A percentile compares a stretch with the other conserved stretches of the same genome.
Evolutionary conservation across 768 basidiomycete genomes (phyloP).

Genomic region (Mycena kentingensis): DNA sequence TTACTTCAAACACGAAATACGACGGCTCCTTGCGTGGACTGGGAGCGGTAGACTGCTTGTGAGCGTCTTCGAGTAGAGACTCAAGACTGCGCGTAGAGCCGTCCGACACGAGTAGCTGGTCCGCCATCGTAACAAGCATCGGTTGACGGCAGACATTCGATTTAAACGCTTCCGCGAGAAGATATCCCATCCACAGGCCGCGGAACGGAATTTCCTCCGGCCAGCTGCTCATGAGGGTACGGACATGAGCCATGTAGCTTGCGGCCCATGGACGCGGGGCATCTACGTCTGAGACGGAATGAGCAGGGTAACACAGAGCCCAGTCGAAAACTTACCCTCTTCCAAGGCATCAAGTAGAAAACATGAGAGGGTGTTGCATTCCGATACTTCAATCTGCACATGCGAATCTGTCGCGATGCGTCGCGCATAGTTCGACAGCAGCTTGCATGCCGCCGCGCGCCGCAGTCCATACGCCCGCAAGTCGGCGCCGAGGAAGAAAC

Average conservation of each 20-base stretch:
- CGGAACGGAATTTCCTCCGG: background rate
- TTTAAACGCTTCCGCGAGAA: background rate
- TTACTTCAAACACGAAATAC: background rate
- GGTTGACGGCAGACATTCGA: background rate
- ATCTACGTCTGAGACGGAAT: background rate
- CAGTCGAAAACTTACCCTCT: background rate
- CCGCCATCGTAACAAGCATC: background rate
- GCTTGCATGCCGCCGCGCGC: background rate
- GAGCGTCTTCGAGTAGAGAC: background rate
- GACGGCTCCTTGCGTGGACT: background rate
- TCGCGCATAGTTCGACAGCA: background rate
- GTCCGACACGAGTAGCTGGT: background rate
- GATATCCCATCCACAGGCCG: background rate
- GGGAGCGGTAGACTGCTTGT: background rate
- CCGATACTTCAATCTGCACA: background rate
- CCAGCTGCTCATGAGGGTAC: background rate
- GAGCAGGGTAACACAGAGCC: background rate
- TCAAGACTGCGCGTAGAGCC: background rate
- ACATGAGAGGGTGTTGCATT: background rate
- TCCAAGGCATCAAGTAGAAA: background rate
- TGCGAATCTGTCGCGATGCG: background rate
- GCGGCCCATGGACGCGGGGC: slow-evolving; percentile 2
- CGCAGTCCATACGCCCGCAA: background rate
- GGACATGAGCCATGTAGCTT: slow-evolving; percentile 2
- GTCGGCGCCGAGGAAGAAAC: slow-evolving; percentile 3